Evolutionary conservation across 306 rosid species (phyloP), one percentile per base, ranked within the genome.

Genomic region (Heteromeles arbutifolia): DNA sequence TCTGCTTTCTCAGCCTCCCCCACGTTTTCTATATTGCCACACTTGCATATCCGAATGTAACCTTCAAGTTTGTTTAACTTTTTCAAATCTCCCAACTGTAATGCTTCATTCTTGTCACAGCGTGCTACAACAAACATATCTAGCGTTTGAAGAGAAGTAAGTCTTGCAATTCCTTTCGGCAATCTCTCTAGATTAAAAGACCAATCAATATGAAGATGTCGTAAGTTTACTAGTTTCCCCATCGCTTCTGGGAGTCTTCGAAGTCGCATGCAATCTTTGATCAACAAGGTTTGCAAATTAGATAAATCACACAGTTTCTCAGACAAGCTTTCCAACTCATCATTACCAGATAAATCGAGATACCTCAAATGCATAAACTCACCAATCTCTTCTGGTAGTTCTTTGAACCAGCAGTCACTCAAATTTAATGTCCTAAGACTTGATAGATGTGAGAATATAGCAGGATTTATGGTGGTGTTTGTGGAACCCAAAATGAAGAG

Each of bases 161-260:
- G 37, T 19, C 21, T 41, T 3, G 54, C 75, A 21, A 77, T 14
- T 44, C 81, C 75, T n/a, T 21, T 77, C 4, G 81, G 81, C 29
- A 77, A 44, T 11, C 68, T 59, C 69, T 43, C 19, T 1, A 77
- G 22, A 11, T 32, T 28, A 43, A 4, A 1, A 26, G 34, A 69
- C 2, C 24, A 39, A 22, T 1, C 9, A 11, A 58, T n/a, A 22
- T 70, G 54, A 45, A 78, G 70, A 44, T 70, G 48, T 4, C n/a
- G 62, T 32, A 78, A 62, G 19, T 62, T 78, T 8, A 70, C 65
- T 43, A 77, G 70, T 17, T 70, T 77, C 24, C 39, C 62, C 56
- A 77, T 45, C 34, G 48, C 58, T 22, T 66, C 43, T 45, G 81
- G 81, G 32, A 77, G 26, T 28, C 25, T 77, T 29, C 24, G 4